These are phyloP conservation scores for Phytomonas sp. DNA, from an alignment of 208 protist species.

Conservation along the genomic window DNA sequence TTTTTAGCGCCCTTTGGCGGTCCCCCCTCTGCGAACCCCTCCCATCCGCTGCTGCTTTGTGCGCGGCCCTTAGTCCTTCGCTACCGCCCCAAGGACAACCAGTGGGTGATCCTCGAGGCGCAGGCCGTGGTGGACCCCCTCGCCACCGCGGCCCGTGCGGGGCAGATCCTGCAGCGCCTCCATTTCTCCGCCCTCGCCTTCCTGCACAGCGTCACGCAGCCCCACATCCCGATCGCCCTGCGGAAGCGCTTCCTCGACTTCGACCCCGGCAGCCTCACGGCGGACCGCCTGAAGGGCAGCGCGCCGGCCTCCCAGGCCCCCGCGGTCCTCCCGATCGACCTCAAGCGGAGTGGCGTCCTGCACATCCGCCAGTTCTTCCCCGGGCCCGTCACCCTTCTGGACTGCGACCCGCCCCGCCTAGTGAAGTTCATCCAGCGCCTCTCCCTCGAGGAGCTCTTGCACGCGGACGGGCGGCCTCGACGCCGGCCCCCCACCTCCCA, in stretches of 20 bases:
- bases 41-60: conserved; percentile 26
- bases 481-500: conserved; percentile 14
- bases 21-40: neutral
- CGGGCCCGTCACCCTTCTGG: conserved; percentile 69
- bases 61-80: conserved; percentile 65
- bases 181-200: conserved; percentile 78
- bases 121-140: conserved; percentile 67
- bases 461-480: conserved; percentile 17
- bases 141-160: conserved; percentile 37
- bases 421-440: conserved; percentile 81
- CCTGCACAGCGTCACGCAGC: conserved; percentile 69
- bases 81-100: conserved; percentile 81
- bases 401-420: conserved; percentile 74
- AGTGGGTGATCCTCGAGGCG: conserved; percentile 83
- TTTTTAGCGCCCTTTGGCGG: conserved; percentile 49
- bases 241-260: conserved; percentile 81
- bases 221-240: conserved; percentile 75
- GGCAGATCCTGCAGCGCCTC: conserved; percentile 51
- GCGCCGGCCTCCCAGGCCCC: conserved; percentile 36
- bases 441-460: conserved; percentile 73
- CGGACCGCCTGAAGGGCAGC: conserved; percentile 41
- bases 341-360: conserved; percentile 83
- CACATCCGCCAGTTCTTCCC: conserved; percentile 89
- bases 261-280: conserved; percentile 50
- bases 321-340: conserved; percentile 64